Base-by-base conservation (phyloP, 2,329 filamentous ascomycete species). In the Sclerotinia trifoliorum region DNA sequence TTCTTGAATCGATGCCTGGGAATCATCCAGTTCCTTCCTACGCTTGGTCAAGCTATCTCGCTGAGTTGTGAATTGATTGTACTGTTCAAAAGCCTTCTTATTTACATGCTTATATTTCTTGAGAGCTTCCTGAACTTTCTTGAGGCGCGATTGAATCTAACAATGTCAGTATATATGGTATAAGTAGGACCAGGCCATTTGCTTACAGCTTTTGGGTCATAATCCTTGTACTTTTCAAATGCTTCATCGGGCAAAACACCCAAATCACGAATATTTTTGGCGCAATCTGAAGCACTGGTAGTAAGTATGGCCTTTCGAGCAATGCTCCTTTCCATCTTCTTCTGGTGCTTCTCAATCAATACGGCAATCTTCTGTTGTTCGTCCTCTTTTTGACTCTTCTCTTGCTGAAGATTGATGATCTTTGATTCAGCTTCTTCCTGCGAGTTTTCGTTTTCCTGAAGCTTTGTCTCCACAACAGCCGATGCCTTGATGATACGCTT, bases 71-170 rank as follows among this genome's bases (percentile, higher is more conserved):
- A 98, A 99, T 81, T 90, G 96, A 81, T 94, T 96, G 82, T 98
- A 99, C 79, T 99, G 95, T 80, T 99, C 96, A 77, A 98, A 97
- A 0, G 95, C 95, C 81, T 99, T 98, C 82, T 98, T 99, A 86
- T 99, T 99, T 81, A 99, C 94, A 76, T 97, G 93, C 67, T 93
- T 93, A 81, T 95, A 98, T 78, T 97, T 97, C 81, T 98, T 98
- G 66, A 98, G 84, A 0, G 91, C 89, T 74, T 97, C 92, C 71
- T 96, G 96, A 76, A 94, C 93, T 76, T 94, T 96, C 80, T 95
- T 93, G 32, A 98, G 86, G 68, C 90, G 89, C 5, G 71, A 71
- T 29, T 72, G 70, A 46, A 78, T 74, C 73, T 76, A 51, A 15
- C 67, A 6, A 52, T 35, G 32, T 72, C 61, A 69, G 69, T 63